Conservation (phyloP, 2,329 filamentous ascomycete genomes). For the Colletotrichum acutatum region DNA sequence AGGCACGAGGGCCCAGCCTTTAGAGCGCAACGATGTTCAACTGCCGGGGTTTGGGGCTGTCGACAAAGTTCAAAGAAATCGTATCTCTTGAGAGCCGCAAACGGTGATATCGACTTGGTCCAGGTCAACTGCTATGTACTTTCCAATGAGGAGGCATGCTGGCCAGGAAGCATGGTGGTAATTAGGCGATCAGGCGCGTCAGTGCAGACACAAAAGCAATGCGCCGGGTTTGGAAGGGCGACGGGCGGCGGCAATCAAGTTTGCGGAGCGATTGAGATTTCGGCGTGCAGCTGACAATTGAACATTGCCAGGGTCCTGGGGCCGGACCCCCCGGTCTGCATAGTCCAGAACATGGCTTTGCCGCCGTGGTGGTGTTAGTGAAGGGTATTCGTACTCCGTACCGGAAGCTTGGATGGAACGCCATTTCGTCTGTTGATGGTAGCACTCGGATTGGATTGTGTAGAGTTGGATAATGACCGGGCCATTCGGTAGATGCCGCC, state of each 20-base stretch:
- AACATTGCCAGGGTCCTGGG: constrained; percentile 5
- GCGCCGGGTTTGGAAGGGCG: not conserved
- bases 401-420: not conserved
- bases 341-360: not conserved
- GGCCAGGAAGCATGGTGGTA: not conserved
- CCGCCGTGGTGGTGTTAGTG: not conserved
- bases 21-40: not conserved
- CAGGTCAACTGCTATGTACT: not conserved
- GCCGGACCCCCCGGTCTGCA: not conserved
- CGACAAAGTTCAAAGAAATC: constrained; percentile 15
- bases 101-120: not conserved
- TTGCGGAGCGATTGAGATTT: constrained; percentile 1
- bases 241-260: not conserved
- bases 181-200: constrained; percentile 9
- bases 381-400: not conserved
- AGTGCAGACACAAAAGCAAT: constrained; percentile 7
- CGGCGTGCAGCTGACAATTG: constrained; percentile 12
- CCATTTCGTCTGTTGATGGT: not conserved
- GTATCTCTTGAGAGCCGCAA: not conserved
- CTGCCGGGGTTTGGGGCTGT: not conserved
- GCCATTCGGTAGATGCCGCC: constrained; percentile 23
- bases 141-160: not conserved
- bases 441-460: not conserved
- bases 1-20: not conserved
- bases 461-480: not conserved